These are phyloP conservation scores for Penicillium sp. DNA, from an alignment of 2,329 filamentous ascomycete genomes.

Conservation along the genomic window DNA sequence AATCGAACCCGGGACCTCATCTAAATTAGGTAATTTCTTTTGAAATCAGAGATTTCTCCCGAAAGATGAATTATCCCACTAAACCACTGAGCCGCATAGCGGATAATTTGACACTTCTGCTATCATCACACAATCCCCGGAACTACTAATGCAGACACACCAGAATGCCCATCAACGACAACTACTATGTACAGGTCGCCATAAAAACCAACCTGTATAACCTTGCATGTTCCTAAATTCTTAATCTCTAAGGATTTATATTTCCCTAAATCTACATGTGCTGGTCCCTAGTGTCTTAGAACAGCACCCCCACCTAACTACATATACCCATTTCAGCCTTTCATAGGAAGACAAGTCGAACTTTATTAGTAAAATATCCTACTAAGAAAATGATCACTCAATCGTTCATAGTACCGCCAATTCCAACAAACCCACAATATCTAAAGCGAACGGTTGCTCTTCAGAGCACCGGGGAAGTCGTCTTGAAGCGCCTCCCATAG, in stretches of 20 bases:
- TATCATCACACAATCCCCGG: background rate
- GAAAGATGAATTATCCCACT: conserved; percentile 6
- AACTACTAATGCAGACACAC: background rate
- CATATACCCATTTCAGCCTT: background rate
- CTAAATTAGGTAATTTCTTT: background rate
- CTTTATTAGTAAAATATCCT: background rate
- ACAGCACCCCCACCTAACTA: background rate
- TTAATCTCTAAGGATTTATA: background rate
- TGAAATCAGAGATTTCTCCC: conserved; percentile 6
- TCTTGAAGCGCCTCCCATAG: conserved; percentile 32
- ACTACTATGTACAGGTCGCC: background rate
- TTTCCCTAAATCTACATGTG: too few species aligned
- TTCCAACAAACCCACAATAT: background rate
- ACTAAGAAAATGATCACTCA: background rate
- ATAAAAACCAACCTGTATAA: background rate
- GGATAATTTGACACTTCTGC: fast-evolving
- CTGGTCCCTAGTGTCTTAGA: background rate
- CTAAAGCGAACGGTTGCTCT: conserved; percentile 24
- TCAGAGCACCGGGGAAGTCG: conserved; percentile 31
- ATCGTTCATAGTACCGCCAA: background rate
- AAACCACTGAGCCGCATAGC: conserved; percentile 4
- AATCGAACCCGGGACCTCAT: conserved; percentile 8
- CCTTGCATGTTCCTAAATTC: background rate
- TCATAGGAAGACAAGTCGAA: background rate
- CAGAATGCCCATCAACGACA: background rate